A percentile compares a stretch with the other conserved stretches of the same genome.
Evolutionary conservation across 192 early-diverging fungal genomes (phyloP).

Genomic region (Diversispora epigaea): DNA sequence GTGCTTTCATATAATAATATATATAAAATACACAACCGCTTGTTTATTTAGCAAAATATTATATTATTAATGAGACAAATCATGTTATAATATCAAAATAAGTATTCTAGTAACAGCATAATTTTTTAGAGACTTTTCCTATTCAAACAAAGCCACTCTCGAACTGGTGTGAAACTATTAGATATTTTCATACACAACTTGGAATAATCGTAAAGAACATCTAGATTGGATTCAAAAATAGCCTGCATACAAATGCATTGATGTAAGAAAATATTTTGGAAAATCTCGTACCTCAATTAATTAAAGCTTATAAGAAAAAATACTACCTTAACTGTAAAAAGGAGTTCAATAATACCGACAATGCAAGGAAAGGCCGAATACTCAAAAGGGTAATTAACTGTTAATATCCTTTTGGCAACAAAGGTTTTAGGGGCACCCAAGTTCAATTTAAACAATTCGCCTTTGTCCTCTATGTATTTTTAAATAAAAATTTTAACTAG

Average conservation of each 20-base stretch:
- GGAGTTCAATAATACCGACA: background rate
- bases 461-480: background rate
- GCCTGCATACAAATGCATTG: background rate
- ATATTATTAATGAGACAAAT: too few species aligned
- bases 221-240: slow-evolving; percentile 3
- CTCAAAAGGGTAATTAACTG: slow-evolving; percentile 1
- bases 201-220: background rate
- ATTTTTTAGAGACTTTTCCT: background rate
- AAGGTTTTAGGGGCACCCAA: slow-evolving; percentile 9
- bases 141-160: slow-evolving; percentile 3
- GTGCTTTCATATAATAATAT: too few species aligned
- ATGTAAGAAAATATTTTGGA: too few species aligned
- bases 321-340: slow-evolving; percentile 12
- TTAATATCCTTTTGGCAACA: background rate
- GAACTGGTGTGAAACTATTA: background rate
- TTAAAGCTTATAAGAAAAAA: background rate
- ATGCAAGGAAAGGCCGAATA: background rate
- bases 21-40: too few species aligned
- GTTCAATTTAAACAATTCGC: background rate
- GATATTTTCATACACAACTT: background rate
- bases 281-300: too few species aligned
- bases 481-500: background rate
- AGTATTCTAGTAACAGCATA: too few species aligned
- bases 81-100: too few species aligned
- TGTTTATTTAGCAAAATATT: too few species aligned